Percentiles rank a stretch among this genome's conserved stretches.
phyloP scores from a whole-genome alignment of 176 grass and related monocot species.

The Sorghum bicolor region Sorghum_bicolor_NCBIv3 NC_012871.2:71412001-71412500 shows the following conservation, averaged over 20 bases:
- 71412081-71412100: constrained; percentile 30
- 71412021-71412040: constrained; percentile 41
- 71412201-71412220: constrained; percentile 53
- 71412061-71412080: constrained; percentile 50
- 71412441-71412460: constrained; percentile 26
- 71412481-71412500: constrained; percentile 38
- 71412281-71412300: constrained; percentile 38
- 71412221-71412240: constrained; percentile 33
- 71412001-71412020: constrained; percentile 45
- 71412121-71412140: constrained; percentile 53
- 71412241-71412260: constrained; percentile 29
- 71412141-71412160: constrained; percentile 38
- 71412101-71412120: constrained; percentile 33
- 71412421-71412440: constrained; percentile 40
- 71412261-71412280: constrained; percentile 50
- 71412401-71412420: constrained; percentile 53
- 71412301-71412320: constrained; percentile 45
- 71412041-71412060: constrained; percentile 42
- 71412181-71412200: constrained; percentile 37
- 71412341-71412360: constrained; percentile 47
- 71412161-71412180: constrained; percentile 35
- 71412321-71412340: constrained; percentile 36
- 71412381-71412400: constrained; percentile 50
- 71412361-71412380: constrained; percentile 40
- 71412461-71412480: constrained; percentile 48